Percentiles rank a stretch among this genome's conserved stretches.
These are phyloP conservation scores for Curvularia eragrostidis DNA, from an alignment of 2,329 filamentous ascomycete species.

Conservation along the genomic window DNA sequence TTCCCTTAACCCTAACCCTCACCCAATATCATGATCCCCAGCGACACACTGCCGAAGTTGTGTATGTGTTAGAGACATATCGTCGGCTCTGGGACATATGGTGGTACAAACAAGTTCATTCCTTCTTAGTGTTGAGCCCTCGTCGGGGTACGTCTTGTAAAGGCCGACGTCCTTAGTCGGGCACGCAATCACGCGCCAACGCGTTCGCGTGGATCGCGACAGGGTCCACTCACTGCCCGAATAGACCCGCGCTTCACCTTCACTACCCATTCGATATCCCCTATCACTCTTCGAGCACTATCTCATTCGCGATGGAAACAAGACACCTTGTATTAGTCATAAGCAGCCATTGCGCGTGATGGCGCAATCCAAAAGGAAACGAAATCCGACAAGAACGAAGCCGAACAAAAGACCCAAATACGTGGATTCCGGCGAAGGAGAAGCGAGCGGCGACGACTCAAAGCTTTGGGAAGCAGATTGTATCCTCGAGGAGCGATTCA, in stretches of 20 bases:
- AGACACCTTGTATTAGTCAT: background rate
- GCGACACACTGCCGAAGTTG: background rate
- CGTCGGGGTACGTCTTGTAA: background rate
- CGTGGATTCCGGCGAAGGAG: conserved; percentile 17
- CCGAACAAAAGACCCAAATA: conserved; percentile 29
- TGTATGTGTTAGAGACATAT: background rate
- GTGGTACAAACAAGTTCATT: background rate
- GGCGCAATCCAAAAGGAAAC: conserved; percentile 36
- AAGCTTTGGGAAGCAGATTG: conserved; percentile 18
- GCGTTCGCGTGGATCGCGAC: conserved; percentile 5
- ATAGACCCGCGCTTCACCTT: conserved; percentile 6
- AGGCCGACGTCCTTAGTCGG: background rate
- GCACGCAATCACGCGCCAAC: conserved; percentile 5
- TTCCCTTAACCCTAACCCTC: no score
- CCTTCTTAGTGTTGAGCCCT: background rate
- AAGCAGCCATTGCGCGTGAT: conserved; percentile 36
- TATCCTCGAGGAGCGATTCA: conserved; percentile 25
- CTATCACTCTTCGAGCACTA: background rate
- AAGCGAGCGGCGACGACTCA: background rate
- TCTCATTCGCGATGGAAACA: conserved; percentile 31
- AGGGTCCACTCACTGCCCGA: conserved; percentile 3
- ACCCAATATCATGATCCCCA: background rate
- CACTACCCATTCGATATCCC: conserved; percentile 2
- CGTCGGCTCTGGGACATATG: background rate
- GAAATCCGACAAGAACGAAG: conserved; percentile 16